Base-by-base conservation (phyloP, 139 green algal species). In the Chlamydomonas incerta region DNA sequence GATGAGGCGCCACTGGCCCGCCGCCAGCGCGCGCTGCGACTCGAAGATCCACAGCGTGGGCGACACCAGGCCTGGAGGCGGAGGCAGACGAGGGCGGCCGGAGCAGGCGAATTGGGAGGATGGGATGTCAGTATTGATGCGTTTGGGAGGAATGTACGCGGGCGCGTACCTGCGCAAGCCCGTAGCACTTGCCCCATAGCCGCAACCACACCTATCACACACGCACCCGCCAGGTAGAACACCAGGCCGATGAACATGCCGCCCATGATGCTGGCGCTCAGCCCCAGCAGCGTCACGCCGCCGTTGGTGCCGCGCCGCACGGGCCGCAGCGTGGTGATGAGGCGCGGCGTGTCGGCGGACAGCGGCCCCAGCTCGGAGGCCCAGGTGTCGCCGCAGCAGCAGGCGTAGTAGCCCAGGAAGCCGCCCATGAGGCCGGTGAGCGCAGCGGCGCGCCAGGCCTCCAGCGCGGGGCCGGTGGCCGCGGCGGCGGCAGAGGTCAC, bases 351-450 rank as follows among this genome's bases (percentile, higher is more conserved):
- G 74, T 90, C 89, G 5, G 82, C 33, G 31, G 69, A 92, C 29
- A 98, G 91, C 41, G 97, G 92, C 1, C 97, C 97, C 8, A 99
- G 65, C 93, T 99, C 97, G 10, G 86, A 94, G 24, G 95, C 90
- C 96, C 96, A 99, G 0, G 97, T 98, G 93, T 99, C 97, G 6
- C 93, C 97, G 82, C 92, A 97, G 87, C 95, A 98, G 90, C 95
- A 97, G 34, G 93, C 91, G 73, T 96, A 97, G 89, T 98, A 98
- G 20, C 94, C 96, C 67, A 98, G 80, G 52, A 98, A 94, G 24
- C 74, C 89, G 63, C 92, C 92, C 83, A 93, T 88, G 33, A 93
- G 79, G 35, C 85, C 91, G 0, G 89, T 92, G 13, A 88, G 66
- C 13, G 77, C 66, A 31, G 88, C 35, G 46, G 81, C 58, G 41